Evolutionary conservation across 441 rosid genomes (phyloP).

Genomic region (Bruguiera hainesii): DNA sequence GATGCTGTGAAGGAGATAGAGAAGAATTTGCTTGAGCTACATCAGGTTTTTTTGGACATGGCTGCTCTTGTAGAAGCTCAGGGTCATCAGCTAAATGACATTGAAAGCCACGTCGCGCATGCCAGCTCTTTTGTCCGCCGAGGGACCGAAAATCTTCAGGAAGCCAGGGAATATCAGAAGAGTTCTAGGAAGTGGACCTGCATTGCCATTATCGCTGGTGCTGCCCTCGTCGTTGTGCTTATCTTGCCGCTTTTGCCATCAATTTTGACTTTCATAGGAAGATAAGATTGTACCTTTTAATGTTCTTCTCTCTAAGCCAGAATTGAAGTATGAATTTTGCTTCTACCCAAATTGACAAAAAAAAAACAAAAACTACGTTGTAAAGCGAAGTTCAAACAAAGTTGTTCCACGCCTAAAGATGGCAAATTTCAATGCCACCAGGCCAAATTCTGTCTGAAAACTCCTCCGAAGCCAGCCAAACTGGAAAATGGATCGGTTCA

Average conservation of each 20-base stretch:
- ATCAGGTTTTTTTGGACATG: slow-evolving; percentile 73
- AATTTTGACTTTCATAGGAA: background rate
- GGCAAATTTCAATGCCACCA: too few species aligned
- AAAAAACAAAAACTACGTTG: too few species aligned
- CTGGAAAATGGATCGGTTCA: too few species aligned
- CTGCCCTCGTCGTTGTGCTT: slow-evolving; percentile 35
- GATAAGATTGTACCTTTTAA: too few species aligned
- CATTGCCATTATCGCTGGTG: slow-evolving; percentile 41
- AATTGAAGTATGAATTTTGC: too few species aligned
- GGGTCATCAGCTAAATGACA: slow-evolving; percentile 62
- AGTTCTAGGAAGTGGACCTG: slow-evolving; percentile 39
- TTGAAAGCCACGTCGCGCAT: slow-evolving; percentile 64
- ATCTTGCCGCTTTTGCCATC: slow-evolving; percentile 43
- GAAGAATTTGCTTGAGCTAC: slow-evolving; percentile 59
- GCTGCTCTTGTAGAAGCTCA: slow-evolving; percentile 69
- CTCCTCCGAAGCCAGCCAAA: too few species aligned
- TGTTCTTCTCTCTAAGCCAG: too few species aligned
- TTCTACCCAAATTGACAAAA: too few species aligned
- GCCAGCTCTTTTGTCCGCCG: slow-evolving; percentile 67
- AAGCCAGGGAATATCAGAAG: slow-evolving; percentile 43
- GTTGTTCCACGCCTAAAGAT: too few species aligned
- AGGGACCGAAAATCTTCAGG: slow-evolving; percentile 58
- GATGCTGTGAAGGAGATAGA: slow-evolving; percentile 73
- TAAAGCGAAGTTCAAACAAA: too few species aligned
- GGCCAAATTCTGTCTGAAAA: too few species aligned